Evolutionary conservation across 441 rosid species (phyloP), one percentile per base, ranked within the genome.

Genomic region (Arabidopsis hybrid): DNA sequence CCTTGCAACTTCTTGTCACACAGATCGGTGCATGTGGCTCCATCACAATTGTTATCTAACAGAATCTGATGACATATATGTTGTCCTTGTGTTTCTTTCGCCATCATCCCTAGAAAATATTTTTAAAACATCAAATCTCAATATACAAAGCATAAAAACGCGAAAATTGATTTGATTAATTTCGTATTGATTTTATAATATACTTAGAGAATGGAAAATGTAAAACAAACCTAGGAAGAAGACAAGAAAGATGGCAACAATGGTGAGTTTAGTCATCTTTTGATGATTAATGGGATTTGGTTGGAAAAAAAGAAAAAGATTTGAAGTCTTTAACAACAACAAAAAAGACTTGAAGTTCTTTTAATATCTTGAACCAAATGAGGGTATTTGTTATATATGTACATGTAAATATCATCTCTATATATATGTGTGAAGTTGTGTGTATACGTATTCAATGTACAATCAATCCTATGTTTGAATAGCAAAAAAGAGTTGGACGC

Each of bases 11-110:
- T 26, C n/a, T 62, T 8, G 17, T 69, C 74, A 75, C 74, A 75
- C 0, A 75, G 31, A 10, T 1, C 0, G 4, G 65, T 42, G 38
- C 79, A 75, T 9, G 13, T 1, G 0, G n/a, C 31, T 61, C 74
- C 79, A 26, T 29, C 29, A 8, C 79, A 75, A 10, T 62, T 3
- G 8, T 29, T 9, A 6, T 21, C 1, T 38, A 26, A 7, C 16
- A 75, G 56, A 61, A 9, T 5, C 49, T 75, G 51, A 53, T 56
- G 65, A 55, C 79, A 75, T 29, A 68, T 68, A 55, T 69, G 79
- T 47, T 75, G 79, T 62, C 67, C 67, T 70, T 60, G 31, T 9
- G 67, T 60, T 29, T 60, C 67, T 60, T 60, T 38, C 0, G 12
- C 40, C 26, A 59, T 31, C 49, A 60, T 70, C 18, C 74, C 74